Evolutionary conservation across 768 basidiomycete genomes (phyloP), one percentile per base, ranked within the genome.

Genomic region (Phaeotremella skinneri): DNA sequence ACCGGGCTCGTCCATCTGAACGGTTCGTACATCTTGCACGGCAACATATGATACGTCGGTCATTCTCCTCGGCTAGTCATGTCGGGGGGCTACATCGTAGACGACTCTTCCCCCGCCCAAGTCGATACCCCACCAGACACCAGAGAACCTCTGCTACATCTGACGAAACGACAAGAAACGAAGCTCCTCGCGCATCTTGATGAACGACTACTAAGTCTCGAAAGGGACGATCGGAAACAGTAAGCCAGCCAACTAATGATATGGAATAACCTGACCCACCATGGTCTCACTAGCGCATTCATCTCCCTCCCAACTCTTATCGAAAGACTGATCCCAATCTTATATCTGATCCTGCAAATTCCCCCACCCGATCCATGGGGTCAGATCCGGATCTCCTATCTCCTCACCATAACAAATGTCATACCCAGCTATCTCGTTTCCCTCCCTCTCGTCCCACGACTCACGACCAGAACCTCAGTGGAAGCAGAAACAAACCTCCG

Each of bases 141-240:
- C n/a, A n/a, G n/a, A n/a, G 21, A 52, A n/a, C 60, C 57, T 5
- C 30, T 68, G 27, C 43, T 55, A 17, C 16, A 27, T 23, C 61
- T 68, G 9, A 65, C 67, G 26, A 53, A 60, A 0, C n/a, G 45
- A 31, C 67, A 68, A 48, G 61, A 68, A 51, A 25, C 43, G 5
- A 27, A 47, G 20, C 51, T 68, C 9, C 52, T 59, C 1, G 42
- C 57, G 2, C 61, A 62, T 58, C 47, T 68, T 21, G 67, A 68
- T 56, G 67, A 65, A 29, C 37, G 43, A 4, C 49, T 68, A 7
- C 39, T 55, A 2, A 37, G 45, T 5, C 45, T 68, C 9, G 67
- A 68, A 42, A 51, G 67, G 41, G 67, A 68, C 34, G 58, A 60
- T 39, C 39, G 58, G 25, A 68, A 63, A 25, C 52, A 62, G 66